These are phyloP conservation scores for Nicotiana tabacum DNA, from an alignment of 257 asterid species.

Conservation along the genomic window DNA sequence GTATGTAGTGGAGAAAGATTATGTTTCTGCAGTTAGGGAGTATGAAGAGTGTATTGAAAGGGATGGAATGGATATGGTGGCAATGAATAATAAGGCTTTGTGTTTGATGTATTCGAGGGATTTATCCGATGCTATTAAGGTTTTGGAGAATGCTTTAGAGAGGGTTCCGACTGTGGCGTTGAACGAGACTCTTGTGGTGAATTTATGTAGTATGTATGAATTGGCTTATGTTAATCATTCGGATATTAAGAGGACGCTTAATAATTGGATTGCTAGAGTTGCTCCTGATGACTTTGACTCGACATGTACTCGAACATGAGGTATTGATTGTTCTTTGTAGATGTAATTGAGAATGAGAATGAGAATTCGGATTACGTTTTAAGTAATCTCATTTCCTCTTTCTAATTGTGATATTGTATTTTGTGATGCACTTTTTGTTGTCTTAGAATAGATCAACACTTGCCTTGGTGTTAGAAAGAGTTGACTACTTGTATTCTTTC, in stretches of 20 bases:
- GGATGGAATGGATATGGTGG: slow-evolving; percentile 73
- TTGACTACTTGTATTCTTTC: not conserved
- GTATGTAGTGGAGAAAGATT: slow-evolving; percentile 86
- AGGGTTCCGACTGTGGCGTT: slow-evolving; percentile 82
- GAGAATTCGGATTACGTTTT: not conserved
- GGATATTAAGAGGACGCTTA: slow-evolving; percentile 81
- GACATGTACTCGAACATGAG: slow-evolving; percentile 79
- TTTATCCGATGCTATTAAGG: slow-evolving; percentile 86
- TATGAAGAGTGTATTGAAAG: slow-evolving; percentile 84
- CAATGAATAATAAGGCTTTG: slow-evolving; percentile 84
- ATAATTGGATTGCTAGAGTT: slow-evolving; percentile 92
- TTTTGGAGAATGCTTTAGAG: slow-evolving; percentile 89
- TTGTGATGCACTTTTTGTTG: not conserved
- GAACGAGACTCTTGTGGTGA: slow-evolving; percentile 87
- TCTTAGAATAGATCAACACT: not conserved
- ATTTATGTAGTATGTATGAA: slow-evolving; percentile 97
- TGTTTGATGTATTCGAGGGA: slow-evolving; percentile 99
- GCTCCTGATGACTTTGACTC: slow-evolving; percentile 97
- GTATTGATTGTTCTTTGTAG: slow-evolving; percentile 18
- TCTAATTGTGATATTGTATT: not conserved
- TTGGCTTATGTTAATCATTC: slow-evolving; percentile 88
- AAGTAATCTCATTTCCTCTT: not conserved
- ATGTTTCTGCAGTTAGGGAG: slow-evolving; percentile 87
- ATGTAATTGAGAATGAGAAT: slow-evolving; percentile 4
- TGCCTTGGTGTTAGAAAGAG: not conserved